Evolutionary conservation across 768 basidiomycete genomes (phyloP), one percentile per base, ranked within the genome.

Genomic region (Rhizopogon sp.): DNA sequence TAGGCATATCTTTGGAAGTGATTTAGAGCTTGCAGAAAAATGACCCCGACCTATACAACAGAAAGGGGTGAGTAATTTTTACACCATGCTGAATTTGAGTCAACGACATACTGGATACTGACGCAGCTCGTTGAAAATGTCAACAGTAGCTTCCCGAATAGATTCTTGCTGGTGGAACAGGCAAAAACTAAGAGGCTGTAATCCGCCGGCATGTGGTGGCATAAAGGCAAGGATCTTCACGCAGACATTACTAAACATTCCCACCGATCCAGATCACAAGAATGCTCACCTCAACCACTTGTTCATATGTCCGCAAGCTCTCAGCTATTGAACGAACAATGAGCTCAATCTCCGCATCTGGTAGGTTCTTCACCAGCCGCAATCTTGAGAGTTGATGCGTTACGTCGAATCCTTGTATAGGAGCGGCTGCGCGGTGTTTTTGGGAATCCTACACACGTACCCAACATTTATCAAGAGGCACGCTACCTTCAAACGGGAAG

Each of bases 1-100:
- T 92, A 95, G 0, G 93, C 89, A 56, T 91, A 88, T 3, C 90
- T 83, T 64, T 93, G 91, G 67, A 95, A 96, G 62, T 90, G 87
- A 66, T 94, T 96, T 25, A 96, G 77, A 9, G 81, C 74, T 64
- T 88, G 84, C 37, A 95, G 70, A 65, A 86, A 91, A 52, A 88
- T 75, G 17, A 85, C 79, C 0, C 93, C 93, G 54, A 93, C 81
- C 93, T 94, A 62, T 56, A 50, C 11, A 10, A 33, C 9, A 33
- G 22, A 56, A 50, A 35, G 35, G 35, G 52, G 49, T 56, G 22
- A 39, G 37, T 52, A 11, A 51, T 55, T 43, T 39, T 42, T 17
- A 33, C 1, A 33, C 31, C 51, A 35, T 56, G 43, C 9, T 1
- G n/a, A 5, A 50, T 3, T n/a, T 22, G 10, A 44, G 3, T 41